A percentile compares a stretch with the other conserved stretches of the same genome.
phyloP scores from a whole-genome alignment of 345 rosid genomes.

The Hibiscus tridactylites region DNA sequence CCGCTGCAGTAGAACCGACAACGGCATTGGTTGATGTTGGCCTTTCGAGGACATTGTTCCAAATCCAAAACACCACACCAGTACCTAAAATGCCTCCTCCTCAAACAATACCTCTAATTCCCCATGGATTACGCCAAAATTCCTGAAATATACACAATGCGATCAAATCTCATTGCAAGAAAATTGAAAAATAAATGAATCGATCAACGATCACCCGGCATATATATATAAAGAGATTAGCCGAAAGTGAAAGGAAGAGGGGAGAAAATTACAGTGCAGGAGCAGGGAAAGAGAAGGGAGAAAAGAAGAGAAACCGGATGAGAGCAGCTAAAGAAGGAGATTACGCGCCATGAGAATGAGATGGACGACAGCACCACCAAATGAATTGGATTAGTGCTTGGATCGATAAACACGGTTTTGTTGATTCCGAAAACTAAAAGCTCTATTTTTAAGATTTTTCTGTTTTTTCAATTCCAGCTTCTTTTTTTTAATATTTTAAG shows the following conservation, averaged over 20 bases:
- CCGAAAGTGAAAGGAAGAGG: not conserved
- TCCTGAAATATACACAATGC: conserved; percentile 7
- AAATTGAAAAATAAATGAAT: not conserved
- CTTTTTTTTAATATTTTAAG: too few relatives aligned
- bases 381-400: conserved; percentile 15
- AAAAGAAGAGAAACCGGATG: not conserved
- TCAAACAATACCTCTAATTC: conserved; percentile 16
- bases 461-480: not conserved
- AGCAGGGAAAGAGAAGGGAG: not conserved
- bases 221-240: not conserved
- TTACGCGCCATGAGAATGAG: conserved; percentile 20
- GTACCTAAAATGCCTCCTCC: conserved; percentile 2
- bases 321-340: not conserved
- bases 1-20: conserved; percentile 78
- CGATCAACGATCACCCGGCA: not conserved
- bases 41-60: conserved; percentile 45
- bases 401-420: not conserved
- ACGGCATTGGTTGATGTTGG: conserved; percentile 78
- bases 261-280: conserved; percentile 9
- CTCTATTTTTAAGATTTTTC: not conserved
- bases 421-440: not conserved
- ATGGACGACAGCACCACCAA: not conserved
- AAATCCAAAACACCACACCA: conserved; percentile 2
- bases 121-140: not conserved
- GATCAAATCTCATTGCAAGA: conserved; percentile 13